phyloP scores from a whole-genome alignment of 2,329 filamentous ascomycete genomes.

The Colletotrichum navitas region DNA sequence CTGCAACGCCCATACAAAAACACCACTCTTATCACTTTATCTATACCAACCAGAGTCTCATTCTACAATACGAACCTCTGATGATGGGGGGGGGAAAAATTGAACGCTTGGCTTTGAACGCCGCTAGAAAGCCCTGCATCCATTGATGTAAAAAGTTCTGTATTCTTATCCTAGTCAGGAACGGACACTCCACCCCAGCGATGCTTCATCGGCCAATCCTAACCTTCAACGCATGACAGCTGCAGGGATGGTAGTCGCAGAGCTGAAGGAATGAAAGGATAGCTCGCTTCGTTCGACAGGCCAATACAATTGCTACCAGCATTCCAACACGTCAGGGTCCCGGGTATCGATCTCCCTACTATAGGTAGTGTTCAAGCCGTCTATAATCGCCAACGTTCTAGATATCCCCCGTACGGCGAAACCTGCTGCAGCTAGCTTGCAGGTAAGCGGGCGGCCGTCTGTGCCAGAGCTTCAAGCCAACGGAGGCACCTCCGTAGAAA shows the following conservation, averaged over 20 bases:
- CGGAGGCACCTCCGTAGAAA: constrained; percentile 15
- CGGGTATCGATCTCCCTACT: no score
- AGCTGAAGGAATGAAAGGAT: not conserved
- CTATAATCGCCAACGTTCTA: not conserved
- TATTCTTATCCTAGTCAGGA: not conserved
- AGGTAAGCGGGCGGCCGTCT: constrained; percentile 1
- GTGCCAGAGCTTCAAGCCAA: constrained; percentile 30
- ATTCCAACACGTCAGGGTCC: no score
- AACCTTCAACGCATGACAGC: constrained; percentile 14
- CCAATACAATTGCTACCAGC: not conserved
- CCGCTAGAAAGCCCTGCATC: constrained; percentile 19
- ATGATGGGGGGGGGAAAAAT: no score
- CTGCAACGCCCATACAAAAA: constrained; percentile 18
- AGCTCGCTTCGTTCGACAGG: constrained; percentile 12
- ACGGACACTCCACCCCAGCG: constrained; percentile 1
- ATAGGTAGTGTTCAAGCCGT: no score
- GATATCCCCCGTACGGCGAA: not conserved
- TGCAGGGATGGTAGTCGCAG: constrained; percentile 28
- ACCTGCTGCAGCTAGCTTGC: not conserved
- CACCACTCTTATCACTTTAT: constrained; percentile 17
- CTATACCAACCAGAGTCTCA: not conserved
- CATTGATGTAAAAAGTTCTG: constrained; percentile 16
- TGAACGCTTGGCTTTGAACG: constrained; percentile 27
- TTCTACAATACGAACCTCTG: constrained; percentile 1
- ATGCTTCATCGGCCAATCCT: not conserved